phyloP scores from a whole-genome alignment of 345 rosid species.

The Citrus inodora region DNA sequence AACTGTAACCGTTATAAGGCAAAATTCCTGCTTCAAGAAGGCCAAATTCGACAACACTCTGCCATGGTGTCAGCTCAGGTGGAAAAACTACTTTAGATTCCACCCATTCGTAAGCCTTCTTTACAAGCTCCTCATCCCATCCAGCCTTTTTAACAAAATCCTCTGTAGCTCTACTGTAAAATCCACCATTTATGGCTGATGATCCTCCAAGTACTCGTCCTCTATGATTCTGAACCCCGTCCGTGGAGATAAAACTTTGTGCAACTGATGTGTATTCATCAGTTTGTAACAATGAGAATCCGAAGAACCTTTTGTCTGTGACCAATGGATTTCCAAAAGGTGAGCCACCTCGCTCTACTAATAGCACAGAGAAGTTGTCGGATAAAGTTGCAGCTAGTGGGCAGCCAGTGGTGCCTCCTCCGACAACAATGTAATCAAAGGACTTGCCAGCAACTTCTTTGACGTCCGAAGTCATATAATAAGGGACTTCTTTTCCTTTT shows the following conservation, averaged over 20 bases:
- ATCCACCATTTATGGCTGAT: slow-evolving; percentile 65
- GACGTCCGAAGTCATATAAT: slow-evolving; percentile 54
- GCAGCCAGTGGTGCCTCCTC: slow-evolving; percentile 77
- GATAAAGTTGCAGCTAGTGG: slow-evolving; percentile 70
- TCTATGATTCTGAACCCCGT: slow-evolving; percentile 49
- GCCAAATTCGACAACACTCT: slow-evolving; percentile 51
- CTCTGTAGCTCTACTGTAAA: slow-evolving; percentile 65
- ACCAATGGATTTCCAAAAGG: slow-evolving; percentile 62
- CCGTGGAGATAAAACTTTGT: slow-evolving; percentile 52
- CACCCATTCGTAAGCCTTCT: slow-evolving; percentile 64
- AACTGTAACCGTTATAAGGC: slow-evolving; percentile 63
- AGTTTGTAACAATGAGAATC: slow-evolving; percentile 53
- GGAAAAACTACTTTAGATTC: slow-evolving; percentile 61
- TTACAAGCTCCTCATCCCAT: slow-evolving; percentile 59
- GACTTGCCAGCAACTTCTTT: slow-evolving; percentile 58
- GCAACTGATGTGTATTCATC: slow-evolving; percentile 60
- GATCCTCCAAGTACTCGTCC: slow-evolving; percentile 78
- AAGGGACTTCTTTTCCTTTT: slow-evolving; percentile 36
- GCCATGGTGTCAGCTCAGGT: slow-evolving; percentile 69
- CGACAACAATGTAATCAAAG: slow-evolving; percentile 66
- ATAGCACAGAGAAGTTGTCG: slow-evolving; percentile 51
- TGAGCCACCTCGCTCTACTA: slow-evolving; percentile 67
- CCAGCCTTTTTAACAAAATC: slow-evolving; percentile 47
- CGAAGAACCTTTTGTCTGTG: slow-evolving; percentile 36
- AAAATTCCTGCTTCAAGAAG: slow-evolving; percentile 72